Evolutionary conservation across 345 rosid species (phyloP), one percentile per base, ranked within the genome.

Genomic region (Syzygium aqueum): DNA sequence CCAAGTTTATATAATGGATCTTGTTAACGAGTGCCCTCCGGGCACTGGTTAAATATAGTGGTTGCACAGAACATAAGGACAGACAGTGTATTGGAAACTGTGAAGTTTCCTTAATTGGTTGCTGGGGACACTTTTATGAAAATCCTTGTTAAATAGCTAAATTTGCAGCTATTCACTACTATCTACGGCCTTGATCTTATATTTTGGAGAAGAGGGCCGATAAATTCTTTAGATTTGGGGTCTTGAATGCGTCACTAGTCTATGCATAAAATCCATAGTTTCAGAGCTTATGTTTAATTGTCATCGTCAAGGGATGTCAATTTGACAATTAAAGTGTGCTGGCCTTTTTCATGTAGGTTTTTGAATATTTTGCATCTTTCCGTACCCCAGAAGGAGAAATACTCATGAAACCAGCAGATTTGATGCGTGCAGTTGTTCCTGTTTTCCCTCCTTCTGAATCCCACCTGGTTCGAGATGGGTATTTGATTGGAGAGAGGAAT

Each of bases 361-460:
- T 97, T 83, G 98, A 94, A 92, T 96, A 96, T 91, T 97, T 97
- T 89, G 98, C 99, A 49, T 93, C 98, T 85, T 88, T 83, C 77
- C 88, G 87, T 86, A 91, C 92, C 56, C 87, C 91, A 3, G 91
- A 90, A 56, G 97, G 99, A 84, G 98, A 97, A 90, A 84, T 93
- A 85, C 91, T 94, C 37, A 95, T 97, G 99, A 94, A 84, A 90
- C 97, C 99, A 0, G 95, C 89, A 37, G 99, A 97, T 92, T 89
- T 97, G 89, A 97, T 97, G 99, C 94, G 99, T 7, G 99, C 99
- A 6, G 89, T 93, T 14, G 96, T 96, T 51, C 99, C 99, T 12
- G 99, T 97, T 67, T 97, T 97, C 89, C 99, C 99, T 89, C 98
- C 99, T 53, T 95, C 98, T 7, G 98, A 95, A 88, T 97, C 99